Conservation (phyloP, 345 rosid genomes). For the Brassica carinata region DNA sequence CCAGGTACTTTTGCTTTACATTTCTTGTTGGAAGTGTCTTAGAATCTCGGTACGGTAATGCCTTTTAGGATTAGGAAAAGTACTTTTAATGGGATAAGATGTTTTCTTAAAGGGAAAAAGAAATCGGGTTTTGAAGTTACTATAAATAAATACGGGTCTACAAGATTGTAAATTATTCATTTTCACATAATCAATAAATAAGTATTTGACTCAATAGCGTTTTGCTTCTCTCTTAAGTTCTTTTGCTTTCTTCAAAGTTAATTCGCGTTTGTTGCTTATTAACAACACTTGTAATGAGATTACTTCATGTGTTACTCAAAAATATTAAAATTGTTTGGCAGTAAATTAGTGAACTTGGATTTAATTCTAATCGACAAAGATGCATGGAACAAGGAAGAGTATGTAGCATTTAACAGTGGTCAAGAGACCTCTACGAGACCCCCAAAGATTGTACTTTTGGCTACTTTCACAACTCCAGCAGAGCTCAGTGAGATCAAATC, state of each 20-base stretch:
- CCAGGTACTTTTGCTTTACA: slow-evolving; percentile 33
- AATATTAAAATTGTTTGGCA: slow-evolving; percentile 26
- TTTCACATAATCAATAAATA: too few species aligned
- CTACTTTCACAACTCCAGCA: slow-evolving; percentile 38
- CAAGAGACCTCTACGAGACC: slow-evolving; percentile 26
- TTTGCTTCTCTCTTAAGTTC: too few species aligned
- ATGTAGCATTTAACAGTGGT: slow-evolving; percentile 31
- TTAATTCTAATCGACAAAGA: slow-evolving; percentile 80
- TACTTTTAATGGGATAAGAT: too few species aligned
- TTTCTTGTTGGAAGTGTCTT: background rate
- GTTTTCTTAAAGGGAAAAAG: too few species aligned
- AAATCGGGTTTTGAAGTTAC: too few species aligned
- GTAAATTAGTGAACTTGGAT: slow-evolving; percentile 44
- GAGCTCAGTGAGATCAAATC: slow-evolving; percentile 58
- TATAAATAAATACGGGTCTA: too few species aligned
- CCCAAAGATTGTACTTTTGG: slow-evolving; percentile 35
- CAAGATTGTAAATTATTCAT: too few species aligned
- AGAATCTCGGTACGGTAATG: too few species aligned
- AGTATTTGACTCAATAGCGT: too few species aligned
- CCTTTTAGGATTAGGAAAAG: too few species aligned
- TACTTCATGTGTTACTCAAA: background rate
- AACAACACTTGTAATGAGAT: background rate
- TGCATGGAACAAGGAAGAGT: slow-evolving; percentile 61
- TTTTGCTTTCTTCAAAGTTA: too few species aligned
- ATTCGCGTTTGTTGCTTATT: too few species aligned